Evolutionary conservation across 2,329 filamentous ascomycete species (phyloP), one percentile per base, ranked within the genome.

Genomic region (Fusarium zealandicum): DNA sequence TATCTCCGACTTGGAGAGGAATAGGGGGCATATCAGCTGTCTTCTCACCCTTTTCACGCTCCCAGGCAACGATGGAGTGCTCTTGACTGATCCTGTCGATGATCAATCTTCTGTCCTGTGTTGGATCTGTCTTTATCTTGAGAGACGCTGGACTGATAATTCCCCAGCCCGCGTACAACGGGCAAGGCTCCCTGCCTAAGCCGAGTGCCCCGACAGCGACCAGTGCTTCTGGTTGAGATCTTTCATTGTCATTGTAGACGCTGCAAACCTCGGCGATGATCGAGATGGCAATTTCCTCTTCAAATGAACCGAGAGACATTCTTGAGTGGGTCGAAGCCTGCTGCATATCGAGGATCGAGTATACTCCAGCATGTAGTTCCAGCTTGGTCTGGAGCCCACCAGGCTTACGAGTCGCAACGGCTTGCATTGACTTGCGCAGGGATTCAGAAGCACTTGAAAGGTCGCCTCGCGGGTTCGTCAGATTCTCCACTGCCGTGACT

Each of bases 311-410:
- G 1, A 66, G 44, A 1, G 17, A 64, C 49, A 0, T 69, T 49
- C 28, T 75, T 61, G 31, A 81, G 10, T 81, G 75, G 0, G 86
- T 87, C 0, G 84, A 81, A 0, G 88, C 69, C 64, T 89, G 86
- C 63, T 89, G 86, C 65, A 88, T 78, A 61, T 89, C 86, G 5
- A 88, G 75, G 5, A 86, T 69, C 0, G 85, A 81, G 62, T 89
- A 89, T 1, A 87, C 85, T 0, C 86, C 86, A 0, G 86, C 86
- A 58, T 89, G 86, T 1, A 89, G 70, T 59, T 88, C 86, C 1
- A 88, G 60, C 1, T 35, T 63, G 0, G 65, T 67, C 0, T 50
- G 31, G 0, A 70, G 39, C 2, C 60, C 66, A 0, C 37, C 38
- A 1, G 50, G 37, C 0, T 40, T 55, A 0, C 39, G 53, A 0